Evolutionary conservation across 768 basidiomycete genomes (phyloP), one percentile per base, ranked within the genome.

Genomic region (Lactarius tabidus): DNA sequence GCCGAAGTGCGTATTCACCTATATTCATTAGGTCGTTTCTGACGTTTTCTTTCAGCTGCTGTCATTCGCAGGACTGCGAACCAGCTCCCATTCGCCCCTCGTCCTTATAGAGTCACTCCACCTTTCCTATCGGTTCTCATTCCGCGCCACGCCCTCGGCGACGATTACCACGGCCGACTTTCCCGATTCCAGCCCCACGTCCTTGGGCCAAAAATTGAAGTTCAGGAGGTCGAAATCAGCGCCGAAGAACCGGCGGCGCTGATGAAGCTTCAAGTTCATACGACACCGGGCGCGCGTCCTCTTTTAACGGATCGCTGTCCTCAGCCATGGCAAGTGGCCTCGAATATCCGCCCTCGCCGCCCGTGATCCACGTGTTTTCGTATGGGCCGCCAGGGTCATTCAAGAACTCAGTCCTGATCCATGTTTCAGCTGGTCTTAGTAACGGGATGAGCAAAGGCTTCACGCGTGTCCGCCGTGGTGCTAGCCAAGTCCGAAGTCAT

Each of bases 101-200:
- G 78, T 91, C 39, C 80, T 91, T 0, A 89, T 93, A 3, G 82
- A 86, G 0, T 81, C 90, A 0, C 81, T 97, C 35, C 95, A 96
- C 74, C 85, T 92, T 20, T 85, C 87, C 0, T 90, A 93, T 69
- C 92, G 95, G 66, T 92, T 96, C 73, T 80, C 86, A 14, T 96
- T 96, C 79, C n/a, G n/a, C n/a, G n/a, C n/a, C 82, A 84, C 70
- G 81, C 85, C 2, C 81, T 93, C 0, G 85, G 85, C 15, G 85
- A 88, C 67, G 87, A 93, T 69, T 91, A 93, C 71, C 87, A 92
- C 62, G 88, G 90, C 0, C 83, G 90, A n/a, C 83, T 88, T 41
- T 84, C 85, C 38, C 80, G 81, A 4, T 84, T 83, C 66, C 83
- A 84, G 60, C 79, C 89, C 55, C 85, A 86, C 63, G 78, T 87